Conservation (phyloP, 1,284 basidiomycete genomes). For the Sphaerobolus stellatus region DNA sequence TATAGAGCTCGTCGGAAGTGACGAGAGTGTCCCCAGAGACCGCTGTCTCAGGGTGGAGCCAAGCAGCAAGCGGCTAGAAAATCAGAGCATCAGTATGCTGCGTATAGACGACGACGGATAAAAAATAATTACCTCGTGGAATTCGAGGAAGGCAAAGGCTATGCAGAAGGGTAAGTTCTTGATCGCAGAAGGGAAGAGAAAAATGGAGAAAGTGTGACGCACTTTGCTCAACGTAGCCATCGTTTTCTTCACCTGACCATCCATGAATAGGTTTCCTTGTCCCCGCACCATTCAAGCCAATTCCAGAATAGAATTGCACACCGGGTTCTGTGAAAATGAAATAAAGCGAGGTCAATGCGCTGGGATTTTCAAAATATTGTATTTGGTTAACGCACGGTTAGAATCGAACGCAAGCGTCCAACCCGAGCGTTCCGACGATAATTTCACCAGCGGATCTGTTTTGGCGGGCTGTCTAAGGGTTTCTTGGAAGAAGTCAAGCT, state of each 20-base stretch:
- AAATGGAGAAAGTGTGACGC: conserved; percentile 24
- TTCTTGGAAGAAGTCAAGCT: conserved; percentile 49
- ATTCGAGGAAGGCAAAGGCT: conserved; percentile 74
- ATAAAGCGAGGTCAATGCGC: conserved; percentile 3
- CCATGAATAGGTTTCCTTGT: conserved; percentile 73
- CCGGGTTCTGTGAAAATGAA: conserved; percentile 54
- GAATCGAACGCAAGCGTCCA: conserved; percentile 60
- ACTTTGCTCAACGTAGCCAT: conserved; percentile 62
- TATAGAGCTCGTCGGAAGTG: conserved; percentile 58
- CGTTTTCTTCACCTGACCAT: conserved; percentile 60
- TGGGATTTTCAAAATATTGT: not conserved
- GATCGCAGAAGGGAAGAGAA: not conserved
- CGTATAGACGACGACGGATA: not conserved
- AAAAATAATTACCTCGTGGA: conserved; percentile 49
- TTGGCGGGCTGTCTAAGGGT: conserved; percentile 40
- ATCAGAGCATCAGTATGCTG: not conserved
- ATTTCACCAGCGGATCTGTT: conserved; percentile 48
- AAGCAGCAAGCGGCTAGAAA: conserved; percentile 37
- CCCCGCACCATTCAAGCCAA: conserved; percentile 47
- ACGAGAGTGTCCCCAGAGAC: conserved; percentile 51
- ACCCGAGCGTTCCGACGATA: conserved; percentile 58
- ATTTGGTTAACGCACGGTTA: conserved; percentile 55
- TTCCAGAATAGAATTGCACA: conserved; percentile 71
- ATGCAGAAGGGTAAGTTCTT: not conserved
- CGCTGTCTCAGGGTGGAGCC: conserved; percentile 38